These are phyloP conservation scores for Aurinia saxatilis DNA, from an alignment of 345 rosid species.

Conservation along the genomic window DNA sequence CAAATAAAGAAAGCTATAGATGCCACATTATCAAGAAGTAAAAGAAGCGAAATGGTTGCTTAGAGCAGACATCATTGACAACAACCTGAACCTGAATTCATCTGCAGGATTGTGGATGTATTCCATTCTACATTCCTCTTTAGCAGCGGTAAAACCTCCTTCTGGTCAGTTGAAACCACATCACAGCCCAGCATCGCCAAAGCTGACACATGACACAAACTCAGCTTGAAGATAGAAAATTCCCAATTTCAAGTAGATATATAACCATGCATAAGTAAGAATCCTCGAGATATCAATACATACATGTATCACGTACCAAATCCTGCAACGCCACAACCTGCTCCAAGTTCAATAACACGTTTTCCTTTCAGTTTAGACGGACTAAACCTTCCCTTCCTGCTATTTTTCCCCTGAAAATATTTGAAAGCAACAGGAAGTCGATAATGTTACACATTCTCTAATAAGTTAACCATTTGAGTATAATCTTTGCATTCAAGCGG, in stretches of 20 bases:
- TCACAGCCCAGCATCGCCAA: constrained; percentile 90
- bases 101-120: constrained; percentile 64
- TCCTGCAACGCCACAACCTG: constrained; percentile 96
- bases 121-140: constrained; percentile 79
- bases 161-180: constrained; percentile 79
- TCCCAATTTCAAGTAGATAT: neutral
- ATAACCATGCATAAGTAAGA: neutral
- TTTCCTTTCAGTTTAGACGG: constrained; percentile 83
- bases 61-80: neutral
- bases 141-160: constrained; percentile 68
- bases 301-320: constrained; percentile 57
- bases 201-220: constrained; percentile 35
- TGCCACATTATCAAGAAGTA: neutral
- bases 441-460: neutral
- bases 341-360: constrained; percentile 89
- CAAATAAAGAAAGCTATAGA: neutral
- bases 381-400: constrained; percentile 79
- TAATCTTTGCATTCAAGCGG: neutral
- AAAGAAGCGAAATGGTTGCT: neutral
- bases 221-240: neutral
- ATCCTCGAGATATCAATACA: constrained; percentile 6
- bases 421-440: neutral
- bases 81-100: constrained; percentile 55
- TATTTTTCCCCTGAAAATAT: constrained; percentile 67
- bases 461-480: neutral